Base-by-base conservation (phyloP, 106 monocot species). In the Acorus calamus region DNA sequence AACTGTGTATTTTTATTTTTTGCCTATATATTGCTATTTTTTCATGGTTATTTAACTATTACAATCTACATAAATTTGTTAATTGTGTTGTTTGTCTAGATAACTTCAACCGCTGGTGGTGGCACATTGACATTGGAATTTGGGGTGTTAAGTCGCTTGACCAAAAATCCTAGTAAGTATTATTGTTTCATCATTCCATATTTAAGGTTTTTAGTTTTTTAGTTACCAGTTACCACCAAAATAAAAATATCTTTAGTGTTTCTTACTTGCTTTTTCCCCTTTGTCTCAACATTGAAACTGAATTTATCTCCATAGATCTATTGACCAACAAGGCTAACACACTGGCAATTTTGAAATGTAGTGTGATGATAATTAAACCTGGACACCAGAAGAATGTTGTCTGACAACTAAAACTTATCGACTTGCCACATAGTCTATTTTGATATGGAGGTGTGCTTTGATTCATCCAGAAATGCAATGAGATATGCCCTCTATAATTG, bases 101-200 rank as follows among this genome's bases (percentile, higher is more conserved):
- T 96, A 76, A 96, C 96, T 60, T 91, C 96, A 73, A 96, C 96
- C 65, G 96, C 96, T 64, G 96, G 96, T 72, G 96, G 96, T 68
- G 96, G 96, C 60, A 96, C 96, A 66, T 79, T 96, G 81, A 91
- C 96, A 54, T 61, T 96, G 51, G 96, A 96, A 83, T 96, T 96
- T 61, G 96, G 96, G 48, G 81, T 91, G 49, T 70, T 96, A 51
- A 88, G 91, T 77, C 87, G 91, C 49, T 77, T 96, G 67, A 91
- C 96, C 60, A 75, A 83, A 73, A 83, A 91, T 70, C 75, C 91
- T 8, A 62, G 96, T 96, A 59, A 80, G 91, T 73, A 45, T 53
- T 60, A 3, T 60, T 53, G 41, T 66, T 41, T 9, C n/a, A 10
- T 14, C 7, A 8, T 66, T 66, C 44, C 3, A 51, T 5, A 51